Base-by-base conservation (phyloP, 2,329 filamentous ascomycete genomes). In the Aspergillus sclerotialis region DNA sequence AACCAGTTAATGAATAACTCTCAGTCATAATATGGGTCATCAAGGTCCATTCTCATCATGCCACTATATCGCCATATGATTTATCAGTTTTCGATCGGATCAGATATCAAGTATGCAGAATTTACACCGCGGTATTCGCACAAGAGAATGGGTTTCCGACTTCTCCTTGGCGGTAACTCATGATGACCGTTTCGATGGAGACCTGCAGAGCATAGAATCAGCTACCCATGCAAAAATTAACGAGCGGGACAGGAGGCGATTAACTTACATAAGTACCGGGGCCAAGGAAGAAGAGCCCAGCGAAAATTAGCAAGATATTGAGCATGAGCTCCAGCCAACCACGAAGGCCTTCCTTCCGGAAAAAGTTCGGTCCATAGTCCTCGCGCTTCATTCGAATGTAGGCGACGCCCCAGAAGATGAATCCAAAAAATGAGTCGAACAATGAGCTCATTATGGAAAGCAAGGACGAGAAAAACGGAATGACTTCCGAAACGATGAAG, bases 401-500 rank as follows among this genome's bases (percentile, higher is more conserved):
- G 2, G 65, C 65, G 2, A 63, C 57, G 11, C 64, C 65, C 65
- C 65, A 95, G 69, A 94, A 95, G 54, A 94, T 94, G 69, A 94
- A 95, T 15, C 89, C 89, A 51, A 69, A 69, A 46, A 69, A 68
- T 1, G 84, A 90, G 63, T 94, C 87, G 55, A 94, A 94, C 1
- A 94, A 74, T 4, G 86, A 86, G 38, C 67, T 70, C 68, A 71
- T 70, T 33, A 72, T 63, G 4, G 66, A 65, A 11, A 75, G 61
- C 44, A 74, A 67, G 40, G 87, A 87, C 7, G 80, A 82, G 67
- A 95, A 94, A 72, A 94, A 94, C 0, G 88, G 88, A 52, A 95
- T 94, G 29, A 94, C 81, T 58, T 94, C 84, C 2, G 89, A 84
- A 48, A 95, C 90, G 55, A 94, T 78, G 60, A 94, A 94, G 5